Evolutionary conservation across 2,329 filamentous ascomycete species (phyloP), one percentile per base, ranked within the genome.

Genomic region (Penicillium sp.): DNA sequence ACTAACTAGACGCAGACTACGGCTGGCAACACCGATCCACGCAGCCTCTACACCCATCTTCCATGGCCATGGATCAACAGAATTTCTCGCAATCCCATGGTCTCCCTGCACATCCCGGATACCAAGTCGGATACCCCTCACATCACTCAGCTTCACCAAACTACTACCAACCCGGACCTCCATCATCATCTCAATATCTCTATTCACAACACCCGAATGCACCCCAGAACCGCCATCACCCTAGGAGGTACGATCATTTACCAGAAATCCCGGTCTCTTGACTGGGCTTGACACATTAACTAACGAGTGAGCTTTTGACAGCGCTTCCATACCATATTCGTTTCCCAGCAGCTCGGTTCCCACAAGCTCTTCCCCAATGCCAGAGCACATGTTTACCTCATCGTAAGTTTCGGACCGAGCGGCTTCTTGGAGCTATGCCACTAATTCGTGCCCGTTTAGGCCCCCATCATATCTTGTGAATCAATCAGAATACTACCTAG

Each of bases 401-500:
- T 63, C 66, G 71, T 73, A 61, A 67, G 71, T 29, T 47, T n/a
- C 7, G 26, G 46, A 19, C 30, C 23, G 5, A 19, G 17, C 7
- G 17, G 13, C 44, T 9, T 23, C 19, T 11, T 15, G 17, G 9
- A 30, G 17, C 45, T 29, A 26, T 21, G 19, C 59, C 21, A 41
- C 65, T 72, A 47, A 72, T 49, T 9, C 9, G 17, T 5, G 8
- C 7, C 8, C 17, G 4, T 8, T 1, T 45, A 77, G 75, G 2
- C 67, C 74, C n/a, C 63, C 71, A 8, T 67, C 73, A 21, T 78
- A 76, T 66, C 64, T 76, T 56, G 69, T 75, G 46, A 75, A 70
- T 19, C 76, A 75, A 63, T 66, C 69, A 23, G 67, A 70, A 11
- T 78, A 77, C 57, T 76, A 77, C 50, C 68, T 76, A 23, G 66